A percentile compares a stretch with the other conserved stretches of the same genome.
These are phyloP conservation scores for Russula foetens DNA, from an alignment of 768 basidiomycete genomes.

Conservation along the genomic window DNA sequence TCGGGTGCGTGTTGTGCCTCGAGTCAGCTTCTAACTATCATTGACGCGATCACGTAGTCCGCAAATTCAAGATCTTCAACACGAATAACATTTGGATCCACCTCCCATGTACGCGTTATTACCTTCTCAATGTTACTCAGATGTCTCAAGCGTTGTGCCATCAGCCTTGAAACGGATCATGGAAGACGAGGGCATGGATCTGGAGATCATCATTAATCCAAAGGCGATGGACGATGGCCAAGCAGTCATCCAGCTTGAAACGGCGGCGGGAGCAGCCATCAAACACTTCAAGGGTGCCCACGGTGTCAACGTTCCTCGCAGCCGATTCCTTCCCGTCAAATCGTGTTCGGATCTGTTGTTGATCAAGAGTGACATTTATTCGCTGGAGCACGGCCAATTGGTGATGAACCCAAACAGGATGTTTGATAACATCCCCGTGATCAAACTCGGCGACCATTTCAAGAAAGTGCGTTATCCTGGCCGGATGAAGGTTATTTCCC, in stretches of 20 bases:
- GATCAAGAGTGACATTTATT: conserved; percentile 91
- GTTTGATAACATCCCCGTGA: conserved; percentile 87
- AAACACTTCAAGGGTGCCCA: conserved; percentile 90
- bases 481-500: not conserved
- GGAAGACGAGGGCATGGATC: conserved; percentile 77
- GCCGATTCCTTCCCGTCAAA: conserved; percentile 89
- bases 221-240: conserved; percentile 83
- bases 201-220: conserved; percentile 93
- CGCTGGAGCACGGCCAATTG: conserved; percentile 79
- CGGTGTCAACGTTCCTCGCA: conserved; percentile 92
- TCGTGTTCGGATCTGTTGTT: conserved; percentile 81
- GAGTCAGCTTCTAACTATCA: not conserved
- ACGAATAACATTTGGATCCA: conserved; percentile 81
- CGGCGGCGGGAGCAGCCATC: conserved; percentile 85
- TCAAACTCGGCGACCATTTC: conserved; percentile 96
- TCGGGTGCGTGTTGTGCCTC: conserved; percentile 35
- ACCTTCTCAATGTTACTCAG: not conserved
- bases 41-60: conserved; percentile 33
- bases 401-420: conserved; percentile 76
- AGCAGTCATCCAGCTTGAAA: conserved; percentile 55
- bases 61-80: conserved; percentile 94
- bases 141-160: conserved; percentile 6
- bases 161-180: conserved; percentile 84
- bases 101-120: conserved; percentile 45
- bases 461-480: conserved; percentile 58